Evolutionary conservation across 495 filamentous ascomycete genomes (phyloP), one percentile per base, ranked within the genome.

Genomic region (Glarea lozoyensis): DNA sequence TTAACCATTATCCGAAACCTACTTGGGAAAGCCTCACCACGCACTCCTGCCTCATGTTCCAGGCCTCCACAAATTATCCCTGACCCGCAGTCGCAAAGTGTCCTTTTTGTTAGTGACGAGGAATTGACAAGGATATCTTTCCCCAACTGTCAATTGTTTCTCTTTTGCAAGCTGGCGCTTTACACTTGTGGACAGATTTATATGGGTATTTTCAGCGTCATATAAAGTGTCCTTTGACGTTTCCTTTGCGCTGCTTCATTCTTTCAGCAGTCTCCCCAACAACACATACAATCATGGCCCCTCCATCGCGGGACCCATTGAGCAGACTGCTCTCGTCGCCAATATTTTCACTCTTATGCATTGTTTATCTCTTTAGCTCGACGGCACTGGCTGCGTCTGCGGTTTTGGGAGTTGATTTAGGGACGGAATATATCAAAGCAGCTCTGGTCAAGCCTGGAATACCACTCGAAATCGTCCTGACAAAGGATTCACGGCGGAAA

Each of bases 401-500:
- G 32, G 88, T 99, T 34, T 68, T 99, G 15, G 92, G 92, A 27
- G 72, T 99, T 50, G 92, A 99, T 66, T 71, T 99, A 10, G 92
- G 92, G 39, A 96, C 94, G 34, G 88, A 94, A 65, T 96, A 94
- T 64, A 81, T 99, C 60, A 99, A 97, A 72, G 90, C 90, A 12
- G 79, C 86, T 2, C 77, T 97, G 21, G 90, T 99, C 46, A 99
- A 99, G 62, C 93, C 93, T 2, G 92, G 92, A 47, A 94, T 96
- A 44, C 93, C 93, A 10, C 86, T 97, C 61, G 93, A 97, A 57
- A 97, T 99, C 50, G 88, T 99, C 58, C 75, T 95, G 42, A 95
- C 86, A n/a, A 97, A 96, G 61, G 92, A 99, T 63, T 96, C 92
- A 25, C 85, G 93, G 61, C 82, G 92, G 53, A 99, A 99, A 68